Evolutionary conservation across 2,329 filamentous ascomycete genomes (phyloP).

Genomic region (Colletotrichum acutatum): DNA sequence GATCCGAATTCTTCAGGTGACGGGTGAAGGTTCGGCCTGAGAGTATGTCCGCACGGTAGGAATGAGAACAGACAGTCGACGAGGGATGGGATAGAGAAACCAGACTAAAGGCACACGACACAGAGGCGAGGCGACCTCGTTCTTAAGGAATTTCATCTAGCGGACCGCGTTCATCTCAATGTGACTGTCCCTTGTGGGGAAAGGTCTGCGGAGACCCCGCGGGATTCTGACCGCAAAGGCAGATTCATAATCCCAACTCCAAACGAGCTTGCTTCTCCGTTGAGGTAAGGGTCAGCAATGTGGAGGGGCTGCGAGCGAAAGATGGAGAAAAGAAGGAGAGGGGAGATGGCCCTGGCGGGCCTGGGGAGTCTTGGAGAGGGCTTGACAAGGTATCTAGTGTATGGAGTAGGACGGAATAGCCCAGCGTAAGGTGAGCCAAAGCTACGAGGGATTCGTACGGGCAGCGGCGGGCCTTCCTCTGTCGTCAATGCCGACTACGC

Average conservation of each 20-base stretch:
- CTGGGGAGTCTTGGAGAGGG: neutral
- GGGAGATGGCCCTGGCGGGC: conserved; percentile 2
- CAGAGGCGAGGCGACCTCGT: neutral
- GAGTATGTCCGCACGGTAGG: neutral
- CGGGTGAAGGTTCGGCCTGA: conserved; percentile 5
- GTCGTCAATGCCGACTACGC: conserved; percentile 28
- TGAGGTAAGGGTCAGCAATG: conserved; percentile 9
- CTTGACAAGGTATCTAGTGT: neutral
- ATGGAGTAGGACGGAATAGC: too few species aligned
- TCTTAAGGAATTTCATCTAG: conserved; percentile 19
- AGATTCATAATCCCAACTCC: conserved; percentile 27
- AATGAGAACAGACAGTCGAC: conserved; percentile 12
- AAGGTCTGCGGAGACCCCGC: conserved; percentile 35
- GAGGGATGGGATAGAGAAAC: neutral
- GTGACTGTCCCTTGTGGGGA: conserved; percentile 29
- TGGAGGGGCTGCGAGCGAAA: conserved; percentile 24
- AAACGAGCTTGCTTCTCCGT: conserved; percentile 29
- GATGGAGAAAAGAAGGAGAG: conserved; percentile 27
- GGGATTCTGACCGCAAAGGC: conserved; percentile 32
- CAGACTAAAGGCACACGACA: neutral
- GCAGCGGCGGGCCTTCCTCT: neutral
- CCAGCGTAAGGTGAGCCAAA: neutral
- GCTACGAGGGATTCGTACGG: neutral
- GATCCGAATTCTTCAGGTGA: conserved; percentile 17
- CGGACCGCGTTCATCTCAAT: conserved; percentile 14